Evolutionary conservation across 306 rosid genomes (phyloP).

Genomic region (Malus fusca): DNA sequence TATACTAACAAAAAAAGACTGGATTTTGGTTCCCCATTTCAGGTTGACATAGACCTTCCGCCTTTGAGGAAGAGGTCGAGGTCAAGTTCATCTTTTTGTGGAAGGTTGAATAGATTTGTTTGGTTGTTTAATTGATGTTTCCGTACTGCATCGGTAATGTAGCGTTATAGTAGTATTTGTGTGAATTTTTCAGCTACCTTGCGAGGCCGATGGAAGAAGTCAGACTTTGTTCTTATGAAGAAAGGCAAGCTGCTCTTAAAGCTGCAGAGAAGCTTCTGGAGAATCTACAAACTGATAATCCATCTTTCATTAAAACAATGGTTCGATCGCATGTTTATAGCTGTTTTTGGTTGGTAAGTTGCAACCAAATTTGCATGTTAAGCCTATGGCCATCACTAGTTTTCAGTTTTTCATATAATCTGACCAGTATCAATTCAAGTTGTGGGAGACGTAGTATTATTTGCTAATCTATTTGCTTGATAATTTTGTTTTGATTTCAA

Average conservation of each 20-base stretch:
- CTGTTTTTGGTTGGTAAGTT: conserved; percentile 86
- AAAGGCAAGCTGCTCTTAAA: conserved; percentile 42
- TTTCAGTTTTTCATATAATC: conserved; percentile 21
- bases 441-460: background rate
- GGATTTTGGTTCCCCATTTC: conserved; percentile 2
- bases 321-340: conserved; percentile 84
- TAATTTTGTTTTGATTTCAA: conserved; percentile 2
- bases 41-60: conserved; percentile 36
- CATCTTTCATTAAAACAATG: conserved; percentile 67
- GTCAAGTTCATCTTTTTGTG: conserved; percentile 37
- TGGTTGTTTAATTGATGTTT: background rate
- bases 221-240: conserved; percentile 41
- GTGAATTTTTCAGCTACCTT: conserved; percentile 37
- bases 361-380: background rate
- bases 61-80: conserved; percentile 43
- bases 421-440: background rate
- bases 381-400: background rate
- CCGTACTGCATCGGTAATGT: background rate
- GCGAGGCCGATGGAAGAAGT: conserved; percentile 67
- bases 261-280: conserved; percentile 48
- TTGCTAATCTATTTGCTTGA: conserved; percentile 3
- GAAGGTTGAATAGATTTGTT: conserved; percentile 39
- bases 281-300: conserved; percentile 37
- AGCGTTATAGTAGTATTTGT: conserved; percentile 13
- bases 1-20: background rate